A percentile compares a stretch with the other conserved stretches of the same genome.
Conservation (phyloP, 306 rosid genomes). For the Dicorynia guianensis region DNA sequence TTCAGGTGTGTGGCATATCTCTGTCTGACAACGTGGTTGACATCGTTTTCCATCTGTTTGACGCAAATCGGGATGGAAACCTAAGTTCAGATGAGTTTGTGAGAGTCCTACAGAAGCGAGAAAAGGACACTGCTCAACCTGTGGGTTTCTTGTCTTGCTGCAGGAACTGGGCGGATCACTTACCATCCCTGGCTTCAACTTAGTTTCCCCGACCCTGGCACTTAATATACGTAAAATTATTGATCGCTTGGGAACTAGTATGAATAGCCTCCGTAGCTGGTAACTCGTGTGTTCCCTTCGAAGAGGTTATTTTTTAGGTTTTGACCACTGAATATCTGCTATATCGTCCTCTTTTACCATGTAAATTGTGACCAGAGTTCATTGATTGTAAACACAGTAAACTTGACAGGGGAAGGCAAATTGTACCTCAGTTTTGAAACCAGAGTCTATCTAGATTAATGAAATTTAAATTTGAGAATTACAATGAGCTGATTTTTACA, state of each 20-base stretch:
- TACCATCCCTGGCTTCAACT: constrained; percentile 26
- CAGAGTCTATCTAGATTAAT: neutral
- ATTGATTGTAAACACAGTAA: neutral
- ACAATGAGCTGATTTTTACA: neutral
- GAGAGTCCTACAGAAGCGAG: constrained; percentile 65
- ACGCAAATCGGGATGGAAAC: constrained; percentile 70
- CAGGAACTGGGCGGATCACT: constrained; percentile 40
- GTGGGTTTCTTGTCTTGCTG: constrained; percentile 55
- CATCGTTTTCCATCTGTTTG: constrained; percentile 80
- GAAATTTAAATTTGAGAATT: neutral
- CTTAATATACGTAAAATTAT: neutral
- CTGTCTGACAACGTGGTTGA: constrained; percentile 69
- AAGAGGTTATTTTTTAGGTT: no score
- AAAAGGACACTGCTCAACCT: constrained; percentile 72
- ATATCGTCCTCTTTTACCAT: no score
- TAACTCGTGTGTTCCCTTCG: neutral
- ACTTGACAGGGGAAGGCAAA: neutral
- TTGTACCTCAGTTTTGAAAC: neutral
- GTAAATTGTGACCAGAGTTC: neutral
- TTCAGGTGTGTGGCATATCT: constrained; percentile 76
- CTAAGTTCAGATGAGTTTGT: constrained; percentile 73
- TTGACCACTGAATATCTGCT: no score
- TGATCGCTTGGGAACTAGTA: neutral
- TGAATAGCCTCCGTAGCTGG: neutral
- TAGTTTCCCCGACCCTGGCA: neutral